Conservation (phyloP, 371 early-diverging fungal species). For the Circinella minor region DNA sequence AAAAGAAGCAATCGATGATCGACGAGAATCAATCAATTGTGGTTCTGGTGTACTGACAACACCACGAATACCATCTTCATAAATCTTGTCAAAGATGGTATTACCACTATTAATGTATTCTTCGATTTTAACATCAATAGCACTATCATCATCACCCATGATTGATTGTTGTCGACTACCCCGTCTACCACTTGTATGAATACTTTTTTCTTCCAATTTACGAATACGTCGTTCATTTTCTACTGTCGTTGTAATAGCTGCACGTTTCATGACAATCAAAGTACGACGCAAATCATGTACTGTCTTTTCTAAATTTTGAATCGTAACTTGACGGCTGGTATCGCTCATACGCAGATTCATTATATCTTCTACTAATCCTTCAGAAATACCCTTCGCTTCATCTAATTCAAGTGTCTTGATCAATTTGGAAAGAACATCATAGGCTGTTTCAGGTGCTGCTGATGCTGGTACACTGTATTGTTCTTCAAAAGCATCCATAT, state of each 20-base stretch:
- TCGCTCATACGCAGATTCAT: constrained; percentile 71
- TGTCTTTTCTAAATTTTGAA: constrained; percentile 69
- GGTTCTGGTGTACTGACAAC: constrained; percentile 30
- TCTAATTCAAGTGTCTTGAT: constrained; percentile 67
- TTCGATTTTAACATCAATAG: constrained; percentile 36
- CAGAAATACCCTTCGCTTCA: constrained; percentile 74
- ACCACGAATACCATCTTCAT: constrained; percentile 60
- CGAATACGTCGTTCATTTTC: constrained; percentile 79
- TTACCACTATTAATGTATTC: constrained; percentile 49
- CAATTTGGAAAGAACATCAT: constrained; percentile 64
- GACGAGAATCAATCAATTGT: constrained; percentile 15
- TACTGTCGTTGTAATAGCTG: constrained; percentile 72
- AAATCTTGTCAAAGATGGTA: constrained; percentile 63
- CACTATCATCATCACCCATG: constrained; percentile 24
- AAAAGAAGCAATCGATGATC: constrained; percentile 19
- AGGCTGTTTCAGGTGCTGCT: constrained; percentile 63
- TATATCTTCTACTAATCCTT: constrained; percentile 80
- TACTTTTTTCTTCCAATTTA: constrained; percentile 40
- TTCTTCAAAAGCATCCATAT: constrained; percentile 59
- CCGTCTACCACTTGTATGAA: not conserved
- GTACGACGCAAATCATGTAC: constrained; percentile 74
- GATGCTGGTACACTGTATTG: constrained; percentile 53
- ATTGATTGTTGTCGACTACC: not conserved
- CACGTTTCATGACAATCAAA: constrained; percentile 77
- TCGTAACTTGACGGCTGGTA: constrained; percentile 59